Evolutionary conservation across 2,329 filamentous ascomycete genomes (phyloP), one percentile per base, ranked within the genome.

Genomic region (Sclerotinia sclerotiorum): DNA sequence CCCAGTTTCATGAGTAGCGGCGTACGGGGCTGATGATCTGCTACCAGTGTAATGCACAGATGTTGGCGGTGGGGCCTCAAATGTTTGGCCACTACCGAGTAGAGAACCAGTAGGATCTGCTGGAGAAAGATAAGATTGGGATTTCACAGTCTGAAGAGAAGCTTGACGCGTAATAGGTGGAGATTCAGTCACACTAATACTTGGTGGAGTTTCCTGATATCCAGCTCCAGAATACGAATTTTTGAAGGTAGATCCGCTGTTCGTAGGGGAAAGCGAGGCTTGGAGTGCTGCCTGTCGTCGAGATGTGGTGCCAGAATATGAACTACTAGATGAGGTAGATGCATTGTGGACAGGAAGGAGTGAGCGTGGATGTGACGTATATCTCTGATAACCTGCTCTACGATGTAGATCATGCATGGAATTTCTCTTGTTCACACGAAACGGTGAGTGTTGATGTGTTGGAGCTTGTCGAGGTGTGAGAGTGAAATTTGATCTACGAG

Each of bases 241-340:
- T n/a, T 2, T 8, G 8, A 19, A 5, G 8, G 5, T n/a, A 55
- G 4, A 5, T 21, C 4, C 2, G 5, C 32, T 55, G 4, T 3
- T 5, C 27, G n/a, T 29, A 17, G 5, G 39, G 13, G 39, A 21
- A 10, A 5, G 1, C 21, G 52, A 35, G 17, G 19, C 5, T 2
- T 10, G 21, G 13, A 13, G 0, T 13, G 19, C 8, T 21, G 29
- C 5, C 5, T 0, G 1, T 5, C 29, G 10, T 11, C 11, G 29
- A 35, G 52, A 0, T 21, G 0, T 13, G 0, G 2, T 21, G 11
- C 29, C 29, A 32, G 8, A 21, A 5, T 10, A 21, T 32, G 19
- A 3, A 11, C 10, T 35, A 2, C 2, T 10, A 55, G 19, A 13
- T 21, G 13, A 21, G 1, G 0, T 13, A 10, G 19, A 11, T 10